Base-by-base conservation (phyloP, 1,139 yeast genomes). In the Scheffersomyces lignicola region DNA sequence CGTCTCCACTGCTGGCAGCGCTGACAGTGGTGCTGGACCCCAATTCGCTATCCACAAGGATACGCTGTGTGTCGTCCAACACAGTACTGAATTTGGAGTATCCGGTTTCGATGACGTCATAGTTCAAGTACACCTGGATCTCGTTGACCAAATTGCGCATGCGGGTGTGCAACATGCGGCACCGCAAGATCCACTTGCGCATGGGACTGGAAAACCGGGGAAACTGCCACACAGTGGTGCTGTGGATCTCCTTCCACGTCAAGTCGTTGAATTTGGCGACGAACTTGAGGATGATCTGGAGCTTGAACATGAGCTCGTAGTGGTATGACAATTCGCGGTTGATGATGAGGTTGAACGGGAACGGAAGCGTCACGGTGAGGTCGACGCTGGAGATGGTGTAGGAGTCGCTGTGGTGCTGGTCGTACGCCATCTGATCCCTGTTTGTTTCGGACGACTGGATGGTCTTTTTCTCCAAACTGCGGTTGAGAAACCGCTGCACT, bases 261-360 rank as follows among this genome's bases (percentile, higher is more conserved):
- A 69, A 69, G 38, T 77, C 83, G 36, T 86, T 68, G 15, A 74
- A 63, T 40, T 76, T 73, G 47, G 78, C 80, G 8, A 85, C 68
- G 49, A 78, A 80, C 42, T 80, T 80, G 15, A 88, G 55, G 24
- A 81, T 71, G 18, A 83, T 60, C 29, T 86, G 66, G 45, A 86
- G 81, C 44, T 96, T 78, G 49, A 86, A 88, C 38, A 89, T 62
- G 21, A 88, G 65, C 55, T 90, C 96, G 51, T 84, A 89, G 41
- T 94, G 89, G 33, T 81, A 73, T 22, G 88, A 69, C 20, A 83
- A 78, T 29, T 87, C 83, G 40, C 82, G 76, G 17, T 85, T 79
- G 3, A 89, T 62, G 1, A 92, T 69, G 25, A 90, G 66, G 44
- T 89, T 88, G 32, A 89, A 60, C 0, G 99, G 99, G 52, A 88